Evolutionary conservation across 2,329 filamentous ascomycete species (phyloP), one percentile per base, ranked within the genome.

Genomic region (Exophiala sideris): DNA sequence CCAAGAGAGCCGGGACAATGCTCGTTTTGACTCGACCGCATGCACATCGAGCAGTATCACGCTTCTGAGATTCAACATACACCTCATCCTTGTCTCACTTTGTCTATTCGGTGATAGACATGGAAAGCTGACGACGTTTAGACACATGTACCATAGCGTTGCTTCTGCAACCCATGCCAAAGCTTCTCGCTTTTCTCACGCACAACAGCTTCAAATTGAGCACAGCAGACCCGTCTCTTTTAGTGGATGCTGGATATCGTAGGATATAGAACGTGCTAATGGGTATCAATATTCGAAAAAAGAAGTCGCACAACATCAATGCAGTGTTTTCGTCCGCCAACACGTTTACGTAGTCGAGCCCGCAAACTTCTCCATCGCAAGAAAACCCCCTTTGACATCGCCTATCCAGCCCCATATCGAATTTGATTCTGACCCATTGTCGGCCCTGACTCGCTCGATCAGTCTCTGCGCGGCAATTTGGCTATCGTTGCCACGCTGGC

Each of bases 401-500:
- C 59, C 62, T 16, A 63, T 55, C 54, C 53, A 61, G 24, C 56
- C 48, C 49, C 57, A 50, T 44, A 11, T 38, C 45, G 47, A 46
- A 41, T 38, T 49, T 16, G 29, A 7, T 20, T 20, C 40, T n/a
- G 6, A 12, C 12, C 14, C 20, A n/a, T 50, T 32, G 6, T 52
- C 53, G 12, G 18, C 45, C 33, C 48, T 33, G 10, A 48, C 36
- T 7, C 71, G 48, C 11, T 74, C 68, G 48, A 72, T 74, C 41
- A 77, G 44, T 52, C 62, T 72, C 51, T 68, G 64, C 4, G 76
- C 75, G 0, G 70, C 75, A 18, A 73, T 61, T 56, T 77, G 76
- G 1, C 75, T 77, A 50, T 78, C 76, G 46, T 78, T 78, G 1
- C 76, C 76, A n/a, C 71, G 67, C 11, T 74, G 73, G 56, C 76